Conservation (phyloP, 306 rosid species). For the Trifolium subterraneum region DNA sequence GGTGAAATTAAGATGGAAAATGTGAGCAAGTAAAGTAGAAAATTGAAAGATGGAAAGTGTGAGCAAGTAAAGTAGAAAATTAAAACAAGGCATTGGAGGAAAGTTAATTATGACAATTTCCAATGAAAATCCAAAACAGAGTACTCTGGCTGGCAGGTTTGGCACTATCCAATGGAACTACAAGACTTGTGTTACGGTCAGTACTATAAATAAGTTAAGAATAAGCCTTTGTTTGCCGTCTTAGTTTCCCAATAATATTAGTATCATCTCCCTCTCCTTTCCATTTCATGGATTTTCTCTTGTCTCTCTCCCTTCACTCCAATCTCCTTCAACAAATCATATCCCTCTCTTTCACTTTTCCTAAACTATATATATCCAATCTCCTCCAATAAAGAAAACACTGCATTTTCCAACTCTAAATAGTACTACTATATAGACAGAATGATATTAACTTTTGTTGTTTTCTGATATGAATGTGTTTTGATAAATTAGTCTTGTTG, state of each 20-base stretch:
- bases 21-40: too few relatives aligned
- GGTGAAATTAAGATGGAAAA: too few relatives aligned
- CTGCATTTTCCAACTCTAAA: background rate
- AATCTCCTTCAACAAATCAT: constrained; percentile 18
- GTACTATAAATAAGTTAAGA: constrained; percentile 22
- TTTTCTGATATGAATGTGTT: too few relatives aligned
- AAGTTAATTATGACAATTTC: constrained; percentile 26
- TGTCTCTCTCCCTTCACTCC: constrained; percentile 47
- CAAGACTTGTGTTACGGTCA: background rate
- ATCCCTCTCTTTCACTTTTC: background rate
- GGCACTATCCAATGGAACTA: constrained; percentile 49
- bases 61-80: too few relatives aligned
- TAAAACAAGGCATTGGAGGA: too few relatives aligned
- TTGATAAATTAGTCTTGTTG: too few relatives aligned
- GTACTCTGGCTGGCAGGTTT: constrained; percentile 59
- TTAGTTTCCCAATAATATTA: constrained; percentile 37
- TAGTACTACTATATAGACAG: background rate
- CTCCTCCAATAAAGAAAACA: background rate
- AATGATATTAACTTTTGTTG: too few relatives aligned
- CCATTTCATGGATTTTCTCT: constrained; percentile 48
- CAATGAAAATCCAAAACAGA: constrained; percentile 48
- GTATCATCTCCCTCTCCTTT: constrained; percentile 1
- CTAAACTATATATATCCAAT: background rate
- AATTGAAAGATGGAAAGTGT: too few relatives aligned
- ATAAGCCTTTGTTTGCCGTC: constrained; percentile 50